Evolutionary conservation across 768 basidiomycete genomes (phyloP), one percentile per base, ranked within the genome.

Genomic region (Lentinula sp.): DNA sequence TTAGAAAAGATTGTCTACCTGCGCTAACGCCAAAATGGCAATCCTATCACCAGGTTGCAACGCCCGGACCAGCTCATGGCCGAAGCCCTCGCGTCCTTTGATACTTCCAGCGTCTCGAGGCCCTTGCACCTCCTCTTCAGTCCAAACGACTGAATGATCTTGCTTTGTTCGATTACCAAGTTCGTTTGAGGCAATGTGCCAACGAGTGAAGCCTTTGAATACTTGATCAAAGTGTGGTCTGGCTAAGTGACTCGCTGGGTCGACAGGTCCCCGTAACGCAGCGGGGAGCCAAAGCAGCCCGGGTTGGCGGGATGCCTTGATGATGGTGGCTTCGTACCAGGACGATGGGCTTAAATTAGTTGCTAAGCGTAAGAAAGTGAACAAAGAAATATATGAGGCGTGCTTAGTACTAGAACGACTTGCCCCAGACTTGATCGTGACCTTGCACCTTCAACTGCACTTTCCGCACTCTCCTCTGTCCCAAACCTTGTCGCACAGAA

Each of bases 391-490:
- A 15, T 36, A 6, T 37, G 9, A 35, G 6, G n/a, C 33, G 37
- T 39, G 9, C 28, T 28, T 18, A 10, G n/a, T 12, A 18, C 13
- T 18, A 50, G 9, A 18, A 51, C 1, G 50, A 42, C 42, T 45
- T 39, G 42, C 55, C 55, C 55, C 55, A 57, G 23, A 37, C 55
- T 57, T 42, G 55, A 42, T 57, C 55, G 42, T 57, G 55, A 23
- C 39, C 39, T 20, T 32, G 55, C n/a, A 57, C 7, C 18, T 42
- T 45, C 3, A 56, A 18, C 18, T 41, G n/a, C n/a, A 56, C 39
- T 43, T 18, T n/a, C 42, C 39, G 36, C 2, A 56, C 39, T 42
- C 15, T 39, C 7, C 13, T 28, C 7, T 28, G 20, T 39, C 35
- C 23, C 9, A 6, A 5, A 7, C 48, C 48, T 1, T 49, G 20